Evolutionary conservation across 2,329 filamentous ascomycete genomes (phyloP).

Genomic region (Metarhizium humberi): DNA sequence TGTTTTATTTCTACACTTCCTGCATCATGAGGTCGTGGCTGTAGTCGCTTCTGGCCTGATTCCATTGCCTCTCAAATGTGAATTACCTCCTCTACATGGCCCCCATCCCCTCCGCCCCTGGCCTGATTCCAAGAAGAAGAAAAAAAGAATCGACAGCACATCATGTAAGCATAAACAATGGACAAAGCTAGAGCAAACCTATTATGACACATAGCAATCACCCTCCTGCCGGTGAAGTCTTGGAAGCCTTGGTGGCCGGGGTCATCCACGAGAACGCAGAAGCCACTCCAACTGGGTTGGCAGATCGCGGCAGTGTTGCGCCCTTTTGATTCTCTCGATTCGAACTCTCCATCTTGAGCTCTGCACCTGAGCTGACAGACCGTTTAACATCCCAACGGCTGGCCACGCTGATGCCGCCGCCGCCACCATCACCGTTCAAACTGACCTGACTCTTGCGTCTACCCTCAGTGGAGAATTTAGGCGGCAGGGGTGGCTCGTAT

Average conservation of each 20-base stretch:
- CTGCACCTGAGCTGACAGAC: constrained; percentile 32
- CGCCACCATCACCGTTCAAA: constrained; percentile 18
- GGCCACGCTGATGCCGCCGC: constrained; percentile 13
- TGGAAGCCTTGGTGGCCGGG: constrained; percentile 26
- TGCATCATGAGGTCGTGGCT: not conserved
- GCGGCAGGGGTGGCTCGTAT: constrained; percentile 39
- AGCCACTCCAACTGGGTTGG: constrained; percentile 84
- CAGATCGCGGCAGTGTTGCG: constrained; percentile 41
- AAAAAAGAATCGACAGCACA: not conserved
- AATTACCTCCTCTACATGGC: constrained; percentile 10
- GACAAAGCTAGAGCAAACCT: not conserved
- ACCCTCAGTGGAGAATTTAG: constrained; percentile 38
- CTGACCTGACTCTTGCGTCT: constrained; percentile 44
- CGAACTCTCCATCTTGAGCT: constrained; percentile 27
- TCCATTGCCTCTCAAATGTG: constrained; percentile 3
- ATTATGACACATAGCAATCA: constrained; percentile 8
- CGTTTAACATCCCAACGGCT: constrained; percentile 48
- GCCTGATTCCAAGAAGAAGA: not conserved
- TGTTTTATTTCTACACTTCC: not conserved
- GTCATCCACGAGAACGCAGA: constrained; percentile 94
- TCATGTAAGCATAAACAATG: not conserved
- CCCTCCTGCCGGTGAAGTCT: constrained; percentile 23
- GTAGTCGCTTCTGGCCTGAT: not conserved
- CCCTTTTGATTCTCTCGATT: constrained; percentile 27
- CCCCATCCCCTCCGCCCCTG: not conserved